Evolutionary conservation across 2,329 filamentous ascomycete species (phyloP), one percentile per base, ranked within the genome.

Genomic region (Coleophoma cylindrospora): DNA sequence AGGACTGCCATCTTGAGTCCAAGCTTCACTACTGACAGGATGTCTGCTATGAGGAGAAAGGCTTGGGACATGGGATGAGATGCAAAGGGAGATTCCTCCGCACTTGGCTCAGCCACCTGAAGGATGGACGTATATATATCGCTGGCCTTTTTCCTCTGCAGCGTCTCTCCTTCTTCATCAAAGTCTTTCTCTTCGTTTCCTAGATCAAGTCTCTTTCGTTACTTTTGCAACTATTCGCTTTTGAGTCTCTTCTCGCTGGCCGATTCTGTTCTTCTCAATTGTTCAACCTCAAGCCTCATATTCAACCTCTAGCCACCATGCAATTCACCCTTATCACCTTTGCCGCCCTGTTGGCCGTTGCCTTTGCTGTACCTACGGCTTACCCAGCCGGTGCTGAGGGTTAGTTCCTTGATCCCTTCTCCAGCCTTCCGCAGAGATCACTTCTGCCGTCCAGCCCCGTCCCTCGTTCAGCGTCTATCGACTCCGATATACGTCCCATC

Each of bases 271-370:
- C 49, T 32, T 51, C 21, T 36, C 43, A 44, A 43, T 49, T 34
- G 27, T 19, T 7, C n/a, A 50, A n/a, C n/a, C 37, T 36, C 47
- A 40, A 45, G 36, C 43, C 43, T 36, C 33, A 52, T 47, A n/a
- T 21, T 51, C 33, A 52, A 56, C 45, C 32, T 34, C 54, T 49
- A 51, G 57, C 51, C 52, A 60, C 43, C 50, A 64, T 64, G 61
- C 60, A 63, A 55, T 63, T 62, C 58, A 51, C 57, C 40, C 8
- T 62, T 52, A 17, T 61, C 49, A 44, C 61, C 19, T 41, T 64
- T 55, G 41, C 62, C 36, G 59, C 59, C 43, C 47, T 64, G 19
- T 54, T 63, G 48, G 58, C 61, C 48, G 43, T 60, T 53, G 54
- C 58, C 38, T 47, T 62, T 44, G 60, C 61, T 43, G 46, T 48